Evolutionary conservation across 371 early-diverging fungal genomes (phyloP).

Genomic region (Apophysomyces elegans): DNA sequence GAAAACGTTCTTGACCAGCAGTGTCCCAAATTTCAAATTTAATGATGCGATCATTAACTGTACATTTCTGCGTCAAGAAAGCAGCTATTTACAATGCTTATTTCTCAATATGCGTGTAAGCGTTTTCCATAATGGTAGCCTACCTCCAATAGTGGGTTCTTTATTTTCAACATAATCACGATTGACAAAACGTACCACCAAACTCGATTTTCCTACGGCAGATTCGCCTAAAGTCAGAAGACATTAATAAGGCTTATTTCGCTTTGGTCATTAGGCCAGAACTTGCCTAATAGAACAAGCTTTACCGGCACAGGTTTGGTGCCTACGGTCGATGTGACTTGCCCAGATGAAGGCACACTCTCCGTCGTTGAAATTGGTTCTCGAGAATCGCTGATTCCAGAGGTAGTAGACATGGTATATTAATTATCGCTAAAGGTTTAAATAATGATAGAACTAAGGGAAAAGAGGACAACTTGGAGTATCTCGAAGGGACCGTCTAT

Average conservation of each 20-base stretch:
- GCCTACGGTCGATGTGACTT: not conserved
- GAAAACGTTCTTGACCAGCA: conserved; percentile 90
- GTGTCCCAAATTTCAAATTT: conserved; percentile 96
- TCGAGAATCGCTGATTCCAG: not conserved
- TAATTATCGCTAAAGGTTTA: not conserved
- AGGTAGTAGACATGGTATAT: not conserved
- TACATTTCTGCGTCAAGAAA: conserved; percentile 77
- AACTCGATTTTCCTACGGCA: conserved; percentile 86
- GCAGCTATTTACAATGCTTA: conserved; percentile 59
- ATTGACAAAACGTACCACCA: conserved; percentile 88
- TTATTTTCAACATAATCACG: conserved; percentile 94
- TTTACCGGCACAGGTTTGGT: conserved; percentile 19
- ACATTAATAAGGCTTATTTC: not conserved
- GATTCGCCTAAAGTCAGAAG: conserved; percentile 69
- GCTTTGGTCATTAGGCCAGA: not conserved
- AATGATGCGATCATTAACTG: conserved; percentile 69
- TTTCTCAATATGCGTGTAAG: not conserved
- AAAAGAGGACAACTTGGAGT: too few relatives aligned
- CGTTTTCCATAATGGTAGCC: too few relatives aligned
- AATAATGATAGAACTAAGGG: not conserved
- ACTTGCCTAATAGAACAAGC: conserved; percentile 29
- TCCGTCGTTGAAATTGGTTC: not conserved
- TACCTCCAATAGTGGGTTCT: conserved; percentile 97
- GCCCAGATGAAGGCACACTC: not conserved
- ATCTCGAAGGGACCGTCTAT: too few relatives aligned